Evolutionary conservation across 441 rosid species (phyloP).

Genomic region (Hura crepitans): DNA sequence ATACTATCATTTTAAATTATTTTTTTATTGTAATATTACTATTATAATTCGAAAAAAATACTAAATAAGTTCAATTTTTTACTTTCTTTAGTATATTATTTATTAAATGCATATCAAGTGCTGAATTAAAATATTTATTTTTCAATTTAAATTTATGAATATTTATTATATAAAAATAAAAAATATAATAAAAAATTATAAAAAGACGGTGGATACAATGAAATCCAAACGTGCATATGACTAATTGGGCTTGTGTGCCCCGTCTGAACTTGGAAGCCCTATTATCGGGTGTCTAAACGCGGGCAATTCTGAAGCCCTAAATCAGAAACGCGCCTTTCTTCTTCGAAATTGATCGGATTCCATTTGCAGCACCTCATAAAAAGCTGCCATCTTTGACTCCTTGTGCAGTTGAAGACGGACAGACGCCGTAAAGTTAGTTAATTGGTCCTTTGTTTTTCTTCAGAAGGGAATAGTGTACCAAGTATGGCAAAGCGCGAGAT

Average conservation of each 20-base stretch:
- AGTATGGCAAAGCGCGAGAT: constrained; percentile 84
- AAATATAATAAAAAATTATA: too few relatives aligned
- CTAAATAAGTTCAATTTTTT: too few relatives aligned
- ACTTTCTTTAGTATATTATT: too few relatives aligned
- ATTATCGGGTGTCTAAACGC: not conserved
- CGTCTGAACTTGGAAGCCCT: not conserved
- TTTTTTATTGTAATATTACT: too few relatives aligned
- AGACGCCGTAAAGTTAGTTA: not conserved
- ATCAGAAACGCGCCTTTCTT: not conserved
- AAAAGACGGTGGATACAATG: too few relatives aligned
- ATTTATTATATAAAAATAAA: too few relatives aligned
- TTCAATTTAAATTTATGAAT: too few relatives aligned
- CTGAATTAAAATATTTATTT: too few relatives aligned
- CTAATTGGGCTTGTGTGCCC: not conserved
- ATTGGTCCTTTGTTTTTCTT: not conserved
- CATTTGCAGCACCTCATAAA: not conserved
- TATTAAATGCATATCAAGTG: too few relatives aligned
- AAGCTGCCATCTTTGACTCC: constrained; percentile 10
- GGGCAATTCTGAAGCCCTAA: constrained; percentile 15
- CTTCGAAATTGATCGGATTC: not conserved
- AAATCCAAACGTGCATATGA: too few relatives aligned
- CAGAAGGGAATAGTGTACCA: not conserved
- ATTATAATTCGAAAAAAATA: too few relatives aligned
- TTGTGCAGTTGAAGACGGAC: not conserved
- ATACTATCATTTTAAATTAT: too few relatives aligned